phyloP scores from a whole-genome alignment of 176 grass and related monocot species.

The Bolboschoenus planiculmis region DNA sequence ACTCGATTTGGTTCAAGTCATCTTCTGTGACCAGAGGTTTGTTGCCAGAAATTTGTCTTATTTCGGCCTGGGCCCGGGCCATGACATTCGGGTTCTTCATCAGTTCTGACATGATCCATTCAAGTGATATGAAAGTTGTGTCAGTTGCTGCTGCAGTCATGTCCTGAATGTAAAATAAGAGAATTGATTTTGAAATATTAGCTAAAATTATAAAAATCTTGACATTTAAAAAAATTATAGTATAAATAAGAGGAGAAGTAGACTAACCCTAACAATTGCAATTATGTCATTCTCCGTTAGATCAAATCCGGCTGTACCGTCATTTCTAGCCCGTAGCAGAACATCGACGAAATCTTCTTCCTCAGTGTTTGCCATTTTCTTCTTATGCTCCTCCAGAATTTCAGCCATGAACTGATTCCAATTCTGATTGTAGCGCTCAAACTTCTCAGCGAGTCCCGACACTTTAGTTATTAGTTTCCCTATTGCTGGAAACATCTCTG shows the following conservation, averaged over 20 bases:
- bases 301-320: constrained; percentile 19
- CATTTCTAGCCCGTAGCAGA: constrained; percentile 33
- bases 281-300: constrained; percentile 42
- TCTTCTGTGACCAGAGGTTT: constrained; percentile 25
- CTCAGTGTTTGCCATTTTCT: constrained; percentile 14
- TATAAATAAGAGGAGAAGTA: not conserved
- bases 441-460: constrained; percentile 34
- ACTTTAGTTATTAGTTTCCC: constrained; percentile 27
- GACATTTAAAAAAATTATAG: not conserved
- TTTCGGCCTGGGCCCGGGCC: constrained; percentile 40
- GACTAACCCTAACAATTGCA: constrained; percentile 27
- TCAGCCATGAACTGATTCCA: constrained; percentile 39
- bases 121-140: constrained; percentile 32
- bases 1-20: constrained; percentile 32
- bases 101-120: constrained; percentile 69
- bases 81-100: constrained; percentile 31
- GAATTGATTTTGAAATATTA: too few species aligned
- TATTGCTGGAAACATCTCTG: constrained; percentile 38
- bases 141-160: constrained; percentile 53
- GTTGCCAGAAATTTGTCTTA: not conserved
- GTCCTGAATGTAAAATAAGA: constrained; percentile 29
- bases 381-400: constrained; percentile 35
- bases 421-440: constrained; percentile 16
- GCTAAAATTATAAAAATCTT: not conserved
- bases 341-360: constrained; percentile 50